Base-by-base conservation (phyloP, 2,329 filamentous ascomycete species). In the Ceratocystis harringtonii region DNA sequence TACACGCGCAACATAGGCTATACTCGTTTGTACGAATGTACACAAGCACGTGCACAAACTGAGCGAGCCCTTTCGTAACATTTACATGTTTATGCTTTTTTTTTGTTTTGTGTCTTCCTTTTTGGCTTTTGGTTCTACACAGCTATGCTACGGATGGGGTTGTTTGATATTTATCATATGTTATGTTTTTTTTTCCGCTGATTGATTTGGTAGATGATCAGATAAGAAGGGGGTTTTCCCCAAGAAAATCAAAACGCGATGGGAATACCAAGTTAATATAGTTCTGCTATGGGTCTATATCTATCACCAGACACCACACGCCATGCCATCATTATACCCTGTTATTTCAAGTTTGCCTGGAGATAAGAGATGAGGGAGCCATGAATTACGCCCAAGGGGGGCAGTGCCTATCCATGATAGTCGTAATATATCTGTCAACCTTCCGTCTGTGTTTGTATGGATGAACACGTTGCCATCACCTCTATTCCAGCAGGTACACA, bases 41-140 rank as follows among this genome's bases (percentile, higher is more conserved):
- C 36, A 30, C 55, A n/a, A 28, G 22, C 4, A 52, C 32, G 19
- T 41, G n/a, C 43, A 36, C 36, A n/a, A 61, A 44, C 22, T 36
- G n/a, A 25, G 45, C 17, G 50, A 19, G 63, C 48, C 28, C 28
- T 66, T 15, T 32, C 30, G 41, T 63, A 15, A 10, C 43, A 25
- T 58, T 6, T 50, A 41, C 52, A 44, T 64, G 57, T 62, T 66
- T 50, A 55, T 62, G 63, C 55, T 64, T 32, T 28, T 61, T 57
- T 57, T 6, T 17, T 15, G 10, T 61, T 44, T 44, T 44, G n/a
- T 41, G 36, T n/a, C 45, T n/a, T 45, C 22, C 32, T 62, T 17
- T 32, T 45, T 62, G 10, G 41, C 10, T 30, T n/a, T n/a, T 62
- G 17, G 8, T 58, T 58, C 32, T 58, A n/a, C 30, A 32, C 55